Percentiles rank a stretch among this genome's conserved stretches.
phyloP scores from a whole-genome alignment of 2,329 filamentous ascomycete species.

The Massarina eburnea region DNA sequence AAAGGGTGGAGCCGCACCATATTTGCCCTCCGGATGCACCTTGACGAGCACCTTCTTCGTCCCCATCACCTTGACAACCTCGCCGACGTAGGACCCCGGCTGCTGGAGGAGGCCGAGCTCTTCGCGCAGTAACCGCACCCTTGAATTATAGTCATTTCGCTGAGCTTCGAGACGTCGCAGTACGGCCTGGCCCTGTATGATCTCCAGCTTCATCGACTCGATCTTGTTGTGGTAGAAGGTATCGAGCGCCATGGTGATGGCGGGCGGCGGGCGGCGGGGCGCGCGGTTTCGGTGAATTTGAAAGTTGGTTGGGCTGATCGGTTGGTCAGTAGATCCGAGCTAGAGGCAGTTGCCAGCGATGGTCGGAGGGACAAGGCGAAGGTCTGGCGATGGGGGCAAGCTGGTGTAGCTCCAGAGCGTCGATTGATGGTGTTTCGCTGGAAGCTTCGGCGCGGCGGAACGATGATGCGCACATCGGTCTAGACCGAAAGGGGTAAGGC shows the following conservation, averaged over 20 bases:
- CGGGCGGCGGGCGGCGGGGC: constrained; percentile 12
- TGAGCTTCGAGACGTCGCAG: constrained; percentile 94
- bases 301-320: background rate
- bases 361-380: constrained; percentile 58
- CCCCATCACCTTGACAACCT: constrained; percentile 99
- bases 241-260: constrained; percentile 88
- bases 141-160: constrained; percentile 98
- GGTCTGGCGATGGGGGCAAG: constrained; percentile 1
- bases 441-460: constrained; percentile 10
- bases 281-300: background rate
- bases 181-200: constrained; percentile 96
- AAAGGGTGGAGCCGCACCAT: constrained; percentile 64
- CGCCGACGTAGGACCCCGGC: constrained; percentile 95
- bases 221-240: constrained; percentile 99
- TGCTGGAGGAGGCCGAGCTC: constrained; percentile 95
- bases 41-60: constrained; percentile 99
- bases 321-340: background rate
- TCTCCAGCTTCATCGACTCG: constrained; percentile 99
- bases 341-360: background rate
- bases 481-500: constrained; percentile 5
- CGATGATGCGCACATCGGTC: constrained; percentile 1
- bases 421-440: constrained; percentile 8
- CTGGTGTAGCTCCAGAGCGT: constrained; percentile 2
- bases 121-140: constrained; percentile 90
- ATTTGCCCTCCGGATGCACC: constrained; percentile 99